A percentile compares a stretch with the other conserved stretches of the same genome.
phyloP scores from a whole-genome alignment of 805 yeast species.

The Wickerhamomyces tratensis region DNA sequence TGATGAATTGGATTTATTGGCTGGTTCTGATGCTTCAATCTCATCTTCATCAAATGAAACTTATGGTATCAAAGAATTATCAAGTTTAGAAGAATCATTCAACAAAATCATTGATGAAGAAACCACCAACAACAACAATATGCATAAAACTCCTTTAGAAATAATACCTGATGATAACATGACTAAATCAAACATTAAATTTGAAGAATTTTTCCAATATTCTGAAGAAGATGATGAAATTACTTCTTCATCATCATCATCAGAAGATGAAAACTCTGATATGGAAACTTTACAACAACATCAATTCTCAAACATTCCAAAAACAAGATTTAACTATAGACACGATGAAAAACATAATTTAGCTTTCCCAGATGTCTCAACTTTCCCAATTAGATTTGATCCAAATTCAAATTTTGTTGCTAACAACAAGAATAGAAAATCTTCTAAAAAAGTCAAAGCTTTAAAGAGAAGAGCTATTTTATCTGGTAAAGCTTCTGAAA shows the following conservation, averaged over 20 bases:
- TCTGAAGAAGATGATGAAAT: conserved; percentile 9
- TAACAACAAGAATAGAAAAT: background rate
- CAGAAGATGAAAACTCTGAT: background rate
- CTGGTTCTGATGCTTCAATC: conserved; percentile 4
- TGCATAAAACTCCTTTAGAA: conserved; percentile 1
- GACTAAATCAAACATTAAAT: background rate
- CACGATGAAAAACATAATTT: conserved; percentile 19
- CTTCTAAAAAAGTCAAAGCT: conserved; percentile 9
- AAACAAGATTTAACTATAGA: conserved; percentile 14
- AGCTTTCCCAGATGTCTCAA: conserved; percentile 19
- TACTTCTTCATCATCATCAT: background rate
- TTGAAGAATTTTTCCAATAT: conserved; percentile 14
- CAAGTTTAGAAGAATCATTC: conserved; percentile 18
- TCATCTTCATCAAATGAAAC: conserved; percentile 2
- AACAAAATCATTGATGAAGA: conserved; percentile 17
- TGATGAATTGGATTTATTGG: background rate
- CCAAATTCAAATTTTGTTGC: conserved; percentile 4
- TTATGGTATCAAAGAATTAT: conserved; percentile 9
- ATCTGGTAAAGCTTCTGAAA: conserved; percentile 18
- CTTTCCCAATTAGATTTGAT: conserved; percentile 19
- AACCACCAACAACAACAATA: background rate
- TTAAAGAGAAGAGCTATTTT: conserved; percentile 19
- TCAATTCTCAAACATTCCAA: background rate
- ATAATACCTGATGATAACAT: conserved; percentile 1
- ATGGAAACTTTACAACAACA: too few species aligned